A percentile compares a stretch with the other conserved stretches of the same genome.
Evolutionary conservation across 179 eudicot species (phyloP).

Genomic region (Camellia oleifera): DNA sequence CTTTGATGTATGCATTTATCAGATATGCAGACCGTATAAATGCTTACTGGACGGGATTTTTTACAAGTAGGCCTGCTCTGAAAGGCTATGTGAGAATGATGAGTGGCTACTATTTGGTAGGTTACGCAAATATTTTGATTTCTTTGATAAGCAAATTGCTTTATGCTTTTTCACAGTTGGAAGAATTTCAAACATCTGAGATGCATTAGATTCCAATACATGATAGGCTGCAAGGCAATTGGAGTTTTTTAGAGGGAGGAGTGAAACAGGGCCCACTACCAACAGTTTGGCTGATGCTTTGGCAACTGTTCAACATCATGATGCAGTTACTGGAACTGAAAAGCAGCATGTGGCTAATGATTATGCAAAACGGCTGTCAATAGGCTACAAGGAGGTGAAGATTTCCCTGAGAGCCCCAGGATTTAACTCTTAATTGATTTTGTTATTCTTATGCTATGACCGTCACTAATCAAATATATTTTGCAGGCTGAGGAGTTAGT

Average conservation of each 20-base stretch:
- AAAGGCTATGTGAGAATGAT: slow-evolving; percentile 85
- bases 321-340: slow-evolving; percentile 87
- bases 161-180: neutral
- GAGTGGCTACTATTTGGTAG: slow-evolving; percentile 94
- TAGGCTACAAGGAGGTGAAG: slow-evolving; percentile 79
- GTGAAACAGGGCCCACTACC: slow-evolving; percentile 54
- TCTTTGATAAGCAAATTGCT: neutral
- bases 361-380: slow-evolving; percentile 82
- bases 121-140: slow-evolving; percentile 9
- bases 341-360: slow-evolving; percentile 96
- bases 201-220: neutral
- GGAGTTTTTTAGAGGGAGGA: slow-evolving; percentile 74
- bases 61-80: slow-evolving; percentile 84
- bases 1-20: slow-evolving; percentile 15
- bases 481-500: slow-evolving; percentile 74
- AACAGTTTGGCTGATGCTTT: slow-evolving; percentile 81
- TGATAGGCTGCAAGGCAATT: slow-evolving; percentile 91
- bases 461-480: neutral
- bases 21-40: slow-evolving; percentile 85
- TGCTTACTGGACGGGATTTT: slow-evolving; percentile 97
- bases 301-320: slow-evolving; percentile 97
- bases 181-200: slow-evolving; percentile 11
- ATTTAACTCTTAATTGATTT: neutral
- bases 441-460: neutral
- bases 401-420: neutral